Evolutionary conservation across 257 asterid genomes (phyloP).

Genomic region (Solanum tarapatanum): DNA sequence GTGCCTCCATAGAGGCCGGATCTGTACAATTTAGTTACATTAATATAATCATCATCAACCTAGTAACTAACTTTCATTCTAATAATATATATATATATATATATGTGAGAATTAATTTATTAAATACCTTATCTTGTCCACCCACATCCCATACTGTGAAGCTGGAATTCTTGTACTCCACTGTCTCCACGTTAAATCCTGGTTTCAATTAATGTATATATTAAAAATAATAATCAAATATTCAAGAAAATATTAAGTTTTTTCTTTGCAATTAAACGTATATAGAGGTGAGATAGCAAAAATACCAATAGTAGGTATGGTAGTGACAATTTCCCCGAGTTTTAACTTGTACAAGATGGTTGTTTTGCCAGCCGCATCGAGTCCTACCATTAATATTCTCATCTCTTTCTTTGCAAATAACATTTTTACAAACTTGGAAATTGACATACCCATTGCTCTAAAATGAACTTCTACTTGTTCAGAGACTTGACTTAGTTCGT

Average conservation of each 20-base stretch:
- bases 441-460: conserved; percentile 27
- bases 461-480: not conserved
- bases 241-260: not conserved
- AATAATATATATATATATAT: not conserved
- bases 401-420: conserved; percentile 31
- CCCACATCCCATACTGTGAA: conserved; percentile 50
- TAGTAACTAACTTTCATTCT: not conserved
- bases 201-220: not conserved
- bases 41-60: not conserved
- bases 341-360: conserved; percentile 37
- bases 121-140: conserved; percentile 39
- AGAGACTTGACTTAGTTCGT: not conserved
- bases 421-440: conserved; percentile 24
- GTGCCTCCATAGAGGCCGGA: conserved; percentile 38
- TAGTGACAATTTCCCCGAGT: conserved; percentile 38
- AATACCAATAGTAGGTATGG: conserved; percentile 45
- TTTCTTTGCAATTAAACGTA: not conserved
- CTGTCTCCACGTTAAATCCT: conserved; percentile 47
- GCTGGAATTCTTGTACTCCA: conserved; percentile 34
- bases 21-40: conserved; percentile 11
- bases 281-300: not conserved
- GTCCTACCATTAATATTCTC: conserved; percentile 50
- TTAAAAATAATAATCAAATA: not conserved
- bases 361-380: conserved; percentile 41
- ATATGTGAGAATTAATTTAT: not conserved